Base-by-base conservation (phyloP, 2,329 filamentous ascomycete genomes). In the Botrytis paeoniae region DNA sequence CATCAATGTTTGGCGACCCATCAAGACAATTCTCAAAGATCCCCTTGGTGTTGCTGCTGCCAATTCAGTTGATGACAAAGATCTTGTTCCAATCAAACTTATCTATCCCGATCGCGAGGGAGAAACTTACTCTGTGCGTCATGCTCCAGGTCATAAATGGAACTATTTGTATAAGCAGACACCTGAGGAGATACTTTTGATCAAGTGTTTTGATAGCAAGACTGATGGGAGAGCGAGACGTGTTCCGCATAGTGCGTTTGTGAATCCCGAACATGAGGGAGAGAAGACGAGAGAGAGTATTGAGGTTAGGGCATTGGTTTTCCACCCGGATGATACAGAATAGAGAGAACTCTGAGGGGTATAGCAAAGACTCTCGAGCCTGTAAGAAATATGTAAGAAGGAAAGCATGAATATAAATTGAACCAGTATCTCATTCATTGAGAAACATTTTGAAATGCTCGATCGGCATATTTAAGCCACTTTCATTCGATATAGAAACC, bases 181-280 rank as follows among this genome's bases (percentile, higher is more conserved):
- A 0, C 86, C 87, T 0, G 82, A 86, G 5, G 84, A 91, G 81
- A 85, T 87, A 5, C 82, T 88, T 4, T 77, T 91, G 61, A 88
- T 91, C 80, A 91, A 90, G 79, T 89, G 87, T 77, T 90, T 86
- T 77, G 89, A 91, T 79, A 87, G 83, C 39, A 87, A 88, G 82
- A 82, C 82, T 37, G 87, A 89, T 78, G 87, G 86, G 0, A 80
- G 85, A 39, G 86, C 87, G 9, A 82, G 86, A 16, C 79, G 86
- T 6, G 84, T 87, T 45, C 87, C 87, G n/a, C 88, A 89, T 76
- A 84, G 84, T 9, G 86, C 87, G 3, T 89, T 90, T 82, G 80
- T 80, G 29, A 84, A 88, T 78, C 81, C 83, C 2, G 84, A 82
- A n/a, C 83, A 84, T 16, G 81, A 83, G 25, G 74, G 80, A 20